These are phyloP conservation scores for Nannochloris sp. DNA, from an alignment of 139 green algal species.

Conservation along the genomic window DNA sequence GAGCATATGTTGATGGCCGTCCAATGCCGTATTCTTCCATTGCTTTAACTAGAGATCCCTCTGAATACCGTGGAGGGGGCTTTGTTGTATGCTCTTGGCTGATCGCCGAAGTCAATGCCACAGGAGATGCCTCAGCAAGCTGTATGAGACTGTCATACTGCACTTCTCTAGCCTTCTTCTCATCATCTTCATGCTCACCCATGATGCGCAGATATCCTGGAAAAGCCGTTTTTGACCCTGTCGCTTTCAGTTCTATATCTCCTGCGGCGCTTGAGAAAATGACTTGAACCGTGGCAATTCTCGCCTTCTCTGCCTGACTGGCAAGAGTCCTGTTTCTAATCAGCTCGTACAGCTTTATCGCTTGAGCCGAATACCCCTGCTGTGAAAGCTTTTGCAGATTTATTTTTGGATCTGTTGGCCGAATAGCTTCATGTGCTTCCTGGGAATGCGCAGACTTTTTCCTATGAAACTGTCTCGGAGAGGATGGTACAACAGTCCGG, in stretches of 20 bases:
- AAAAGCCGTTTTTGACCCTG: constrained; percentile 31
- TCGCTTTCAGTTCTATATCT: constrained; percentile 35
- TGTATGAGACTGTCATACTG: constrained; percentile 8
- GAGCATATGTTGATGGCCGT: constrained; percentile 85
- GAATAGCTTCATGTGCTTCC: constrained; percentile 91
- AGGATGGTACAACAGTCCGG: constrained; percentile 7
- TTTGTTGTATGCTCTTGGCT: constrained; percentile 55
- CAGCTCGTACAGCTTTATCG: constrained; percentile 65
- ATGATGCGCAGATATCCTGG: constrained; percentile 40
- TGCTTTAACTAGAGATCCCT: constrained; percentile 53
- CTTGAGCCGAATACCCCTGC: constrained; percentile 10
- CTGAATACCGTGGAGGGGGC: constrained; percentile 64
- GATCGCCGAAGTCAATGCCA: constrained; percentile 2
- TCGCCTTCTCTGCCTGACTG: constrained; percentile 60
- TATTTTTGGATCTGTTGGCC: constrained; percentile 51
- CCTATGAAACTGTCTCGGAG: constrained; percentile 5
- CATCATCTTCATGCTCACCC: neutral
- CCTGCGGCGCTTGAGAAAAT: constrained; percentile 30
- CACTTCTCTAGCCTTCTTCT: neutral
- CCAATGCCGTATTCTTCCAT: constrained; percentile 86
- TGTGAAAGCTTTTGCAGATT: constrained; percentile 11
- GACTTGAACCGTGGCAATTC: constrained; percentile 30
- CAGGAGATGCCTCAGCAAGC: neutral
- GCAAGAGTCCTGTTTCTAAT: constrained; percentile 76
- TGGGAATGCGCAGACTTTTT: constrained; percentile 55